Percentiles rank a stretch among this genome's conserved stretches.
Evolutionary conservation across 805 yeast species (phyloP).

Genomic region (Candida morakotiae): DNA sequence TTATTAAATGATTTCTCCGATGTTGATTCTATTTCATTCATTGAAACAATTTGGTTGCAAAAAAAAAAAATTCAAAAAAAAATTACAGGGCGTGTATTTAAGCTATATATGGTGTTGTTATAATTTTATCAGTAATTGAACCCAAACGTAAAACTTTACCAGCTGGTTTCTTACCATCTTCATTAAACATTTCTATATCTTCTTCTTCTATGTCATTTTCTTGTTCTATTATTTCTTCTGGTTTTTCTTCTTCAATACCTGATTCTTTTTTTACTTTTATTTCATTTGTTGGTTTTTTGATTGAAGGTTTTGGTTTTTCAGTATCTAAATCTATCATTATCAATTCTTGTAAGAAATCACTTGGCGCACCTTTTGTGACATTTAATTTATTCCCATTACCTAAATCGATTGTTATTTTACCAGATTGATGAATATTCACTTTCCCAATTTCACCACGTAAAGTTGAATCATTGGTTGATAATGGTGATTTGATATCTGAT

Average conservation of each 20-base stretch:
- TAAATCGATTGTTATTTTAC: constrained; percentile 68
- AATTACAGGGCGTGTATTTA: background rate
- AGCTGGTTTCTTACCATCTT: constrained; percentile 14
- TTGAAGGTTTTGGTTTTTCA: background rate
- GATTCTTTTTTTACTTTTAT: too few species aligned
- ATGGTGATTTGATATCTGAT: constrained; percentile 13
- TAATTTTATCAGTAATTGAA: constrained; percentile 23
- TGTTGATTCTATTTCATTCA: background rate
- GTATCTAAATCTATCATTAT: constrained; percentile 46
- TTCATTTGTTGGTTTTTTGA: too few species aligned
- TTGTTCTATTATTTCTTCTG: background rate
- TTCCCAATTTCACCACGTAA: constrained; percentile 64
- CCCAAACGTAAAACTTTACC: constrained; percentile 30
- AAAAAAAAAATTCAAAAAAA: background rate
- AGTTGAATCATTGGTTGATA: constrained; percentile 1
- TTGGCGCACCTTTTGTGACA: constrained; percentile 65
- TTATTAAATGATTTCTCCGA: background rate
- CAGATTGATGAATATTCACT: constrained; percentile 76
- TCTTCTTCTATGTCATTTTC: constrained; percentile 7
- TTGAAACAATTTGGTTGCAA: constrained; percentile 6
- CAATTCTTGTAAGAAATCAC: constrained; percentile 71
- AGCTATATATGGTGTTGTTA: constrained; percentile 25
- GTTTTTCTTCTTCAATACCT: background rate
- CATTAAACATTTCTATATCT: constrained; percentile 20
- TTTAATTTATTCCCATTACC: constrained; percentile 65